A percentile compares a stretch with the other conserved stretches of the same genome.
phyloP scores from a whole-genome alignment of 768 basidiomycete species.

The Pleurotus platypus region DNA sequence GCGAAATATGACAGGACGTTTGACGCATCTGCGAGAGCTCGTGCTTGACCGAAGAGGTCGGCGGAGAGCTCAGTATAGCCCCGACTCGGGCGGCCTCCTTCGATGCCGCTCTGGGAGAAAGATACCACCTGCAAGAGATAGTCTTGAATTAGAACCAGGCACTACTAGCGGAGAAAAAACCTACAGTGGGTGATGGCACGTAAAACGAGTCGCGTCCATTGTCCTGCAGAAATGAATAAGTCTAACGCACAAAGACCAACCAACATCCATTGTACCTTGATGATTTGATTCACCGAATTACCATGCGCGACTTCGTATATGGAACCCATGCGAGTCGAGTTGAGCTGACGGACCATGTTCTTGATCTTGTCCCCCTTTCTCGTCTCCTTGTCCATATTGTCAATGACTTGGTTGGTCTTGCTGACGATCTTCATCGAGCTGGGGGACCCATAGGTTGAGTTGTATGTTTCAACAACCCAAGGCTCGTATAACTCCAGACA shows the following conservation, averaged over 20 bases:
- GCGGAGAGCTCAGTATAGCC: constrained; percentile 34
- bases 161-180: not conserved
- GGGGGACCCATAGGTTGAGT: constrained; percentile 24
- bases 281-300: constrained; percentile 33
- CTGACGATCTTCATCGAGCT: constrained; percentile 27
- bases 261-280: constrained; percentile 21
- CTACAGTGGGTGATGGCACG: constrained; percentile 38
- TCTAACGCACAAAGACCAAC: not conserved
- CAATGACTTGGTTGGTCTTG: constrained; percentile 22
- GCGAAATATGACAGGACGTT: constrained; percentile 39
- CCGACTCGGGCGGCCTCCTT: constrained; percentile 23
- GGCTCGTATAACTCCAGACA: constrained; percentile 15
- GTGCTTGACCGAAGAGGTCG: constrained; percentile 26
- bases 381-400: constrained; percentile 18
- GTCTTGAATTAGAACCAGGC: not conserved
- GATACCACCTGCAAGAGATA: constrained; percentile 27
- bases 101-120: constrained; percentile 27
- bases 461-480: constrained; percentile 14
- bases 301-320: constrained; percentile 29
- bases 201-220: constrained; percentile 35
- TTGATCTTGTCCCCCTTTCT: constrained; percentile 16
- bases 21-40: constrained; percentile 33
- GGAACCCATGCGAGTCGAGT: constrained; percentile 21
- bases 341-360: constrained; percentile 20
- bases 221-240: constrained; percentile 19